Conservation (phyloP, 1,139 yeast genomes). For the Candida freyschussii region DNA sequence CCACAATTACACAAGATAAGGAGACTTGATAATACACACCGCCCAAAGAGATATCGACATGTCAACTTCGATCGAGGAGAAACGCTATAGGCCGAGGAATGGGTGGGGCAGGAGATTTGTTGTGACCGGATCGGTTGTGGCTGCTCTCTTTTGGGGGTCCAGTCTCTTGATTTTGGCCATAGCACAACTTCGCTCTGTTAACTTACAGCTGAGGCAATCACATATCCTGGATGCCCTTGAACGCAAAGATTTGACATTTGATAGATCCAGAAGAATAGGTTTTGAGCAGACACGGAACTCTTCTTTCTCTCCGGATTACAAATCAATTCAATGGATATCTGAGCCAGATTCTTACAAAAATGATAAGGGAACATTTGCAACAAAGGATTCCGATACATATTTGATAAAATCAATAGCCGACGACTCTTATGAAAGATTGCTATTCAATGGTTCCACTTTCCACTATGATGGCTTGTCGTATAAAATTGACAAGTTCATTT, state of each 20-base stretch:
- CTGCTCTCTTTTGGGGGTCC: constrained; percentile 20
- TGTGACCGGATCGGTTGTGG: too few species aligned
- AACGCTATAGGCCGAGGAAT: too few species aligned
- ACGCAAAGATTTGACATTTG: constrained; percentile 4
- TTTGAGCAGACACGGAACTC: constrained; percentile 43
- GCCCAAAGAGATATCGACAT: too few species aligned
- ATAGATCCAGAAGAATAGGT: constrained; percentile 25
- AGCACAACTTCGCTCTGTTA: constrained; percentile 6
- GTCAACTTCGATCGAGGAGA: too few species aligned
- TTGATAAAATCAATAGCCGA: constrained; percentile 37
- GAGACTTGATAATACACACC: too few species aligned
- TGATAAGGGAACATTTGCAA: constrained; percentile 34
- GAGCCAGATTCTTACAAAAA: constrained; percentile 35
- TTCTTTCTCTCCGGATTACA: constrained; percentile 44
- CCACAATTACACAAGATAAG: too few species aligned
- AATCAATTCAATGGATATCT: constrained; percentile 63
- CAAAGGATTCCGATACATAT: constrained; percentile 27
- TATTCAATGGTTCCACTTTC: constrained; percentile 49
- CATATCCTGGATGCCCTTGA: constrained; percentile 7
- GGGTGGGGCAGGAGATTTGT: too few species aligned
- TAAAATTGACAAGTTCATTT: constrained; percentile 47
- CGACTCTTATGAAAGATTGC: constrained; percentile 36
- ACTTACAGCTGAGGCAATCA: constrained; percentile 2
- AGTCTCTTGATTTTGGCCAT: constrained; percentile 12
- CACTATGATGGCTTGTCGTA: constrained; percentile 36